Evolutionary conservation across 768 basidiomycete genomes (phyloP).

Genomic region (Hericium rajendrae): DNA sequence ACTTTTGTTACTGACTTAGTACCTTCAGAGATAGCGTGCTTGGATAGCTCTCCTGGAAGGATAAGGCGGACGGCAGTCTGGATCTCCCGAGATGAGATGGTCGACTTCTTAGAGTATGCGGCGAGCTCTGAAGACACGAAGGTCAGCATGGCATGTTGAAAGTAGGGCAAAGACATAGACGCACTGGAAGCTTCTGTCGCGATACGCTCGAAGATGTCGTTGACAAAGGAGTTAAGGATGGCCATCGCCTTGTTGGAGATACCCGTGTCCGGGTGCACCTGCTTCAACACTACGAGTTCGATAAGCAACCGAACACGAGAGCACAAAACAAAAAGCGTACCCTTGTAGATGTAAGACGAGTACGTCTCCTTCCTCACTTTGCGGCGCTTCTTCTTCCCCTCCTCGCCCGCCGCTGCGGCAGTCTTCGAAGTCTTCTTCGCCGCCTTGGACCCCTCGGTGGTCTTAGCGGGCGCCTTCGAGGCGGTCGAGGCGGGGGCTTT

Average conservation of each 20-base stretch:
- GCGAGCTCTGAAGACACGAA: constrained; percentile 61
- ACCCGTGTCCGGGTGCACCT: constrained; percentile 98
- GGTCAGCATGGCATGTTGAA: neutral
- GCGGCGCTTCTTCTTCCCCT: constrained; percentile 79
- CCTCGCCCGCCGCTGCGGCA: constrained; percentile 49
- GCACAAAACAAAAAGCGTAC: constrained; percentile 24
- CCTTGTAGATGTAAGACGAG: constrained; percentile 89
- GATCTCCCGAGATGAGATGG: constrained; percentile 96
- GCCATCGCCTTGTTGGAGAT: constrained; percentile 99
- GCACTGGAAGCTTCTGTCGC: constrained; percentile 82
- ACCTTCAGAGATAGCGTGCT: constrained; percentile 91
- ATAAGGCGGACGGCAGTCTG: constrained; percentile 96
- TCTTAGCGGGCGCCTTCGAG: constrained; percentile 67
- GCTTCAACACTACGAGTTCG: constrained; percentile 64
- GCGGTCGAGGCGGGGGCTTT: constrained; percentile 66
- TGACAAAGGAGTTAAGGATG: constrained; percentile 92
- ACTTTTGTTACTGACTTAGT: constrained; percentile 88
- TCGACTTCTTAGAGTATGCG: constrained; percentile 96
- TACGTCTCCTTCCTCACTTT: constrained; percentile 88
- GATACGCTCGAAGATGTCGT: constrained; percentile 92
- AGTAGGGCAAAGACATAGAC: neutral
- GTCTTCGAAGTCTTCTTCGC: constrained; percentile 75
- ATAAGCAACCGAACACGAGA: neutral
- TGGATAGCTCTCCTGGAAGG: constrained; percentile 91
- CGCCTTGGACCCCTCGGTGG: constrained; percentile 50